These are phyloP conservation scores for Acacia acuminata DNA, from an alignment of 306 rosid species.

Conservation along the genomic window DNA sequence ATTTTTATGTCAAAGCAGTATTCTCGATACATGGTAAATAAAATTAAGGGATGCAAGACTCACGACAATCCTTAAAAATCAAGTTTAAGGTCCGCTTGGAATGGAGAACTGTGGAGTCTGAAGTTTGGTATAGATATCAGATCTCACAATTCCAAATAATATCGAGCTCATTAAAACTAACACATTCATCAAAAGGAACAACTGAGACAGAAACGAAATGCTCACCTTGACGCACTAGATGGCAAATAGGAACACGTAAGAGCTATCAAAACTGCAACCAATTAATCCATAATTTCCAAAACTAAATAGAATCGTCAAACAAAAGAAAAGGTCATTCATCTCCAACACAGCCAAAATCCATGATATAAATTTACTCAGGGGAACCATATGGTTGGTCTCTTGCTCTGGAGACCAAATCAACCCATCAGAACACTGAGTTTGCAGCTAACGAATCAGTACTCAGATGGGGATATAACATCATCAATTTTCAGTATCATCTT, in stretches of 20 bases:
- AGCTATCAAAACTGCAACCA: neutral
- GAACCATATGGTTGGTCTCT: slow-evolving; percentile 24
- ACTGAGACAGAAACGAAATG: neutral
- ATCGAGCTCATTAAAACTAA: too few relatives aligned
- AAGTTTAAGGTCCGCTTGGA: too few relatives aligned
- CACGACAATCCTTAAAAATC: too few relatives aligned
- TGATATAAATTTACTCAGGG: slow-evolving; percentile 29
- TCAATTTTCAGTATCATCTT: slow-evolving; percentile 97
- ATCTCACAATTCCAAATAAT: too few relatives aligned
- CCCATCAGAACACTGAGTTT: slow-evolving; percentile 23
- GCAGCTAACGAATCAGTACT: slow-evolving; percentile 40
- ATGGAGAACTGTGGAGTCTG: too few relatives aligned
- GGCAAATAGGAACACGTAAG: neutral
- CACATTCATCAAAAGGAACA: too few relatives aligned
- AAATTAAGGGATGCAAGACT: too few relatives aligned
- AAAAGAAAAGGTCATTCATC: slow-evolving; percentile 23
- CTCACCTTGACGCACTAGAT: neutral
- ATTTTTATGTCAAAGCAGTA: too few relatives aligned
- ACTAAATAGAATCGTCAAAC: slow-evolving; percentile 12
- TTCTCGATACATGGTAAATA: too few relatives aligned
- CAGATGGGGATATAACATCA: slow-evolving; percentile 85
- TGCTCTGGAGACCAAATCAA: slow-evolving; percentile 28
- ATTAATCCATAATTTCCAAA: neutral
- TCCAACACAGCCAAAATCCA: slow-evolving; percentile 42
- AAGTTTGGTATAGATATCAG: too few relatives aligned